Conservation (phyloP, 495 filamentous ascomycete genomes). For the Talaromyces adpressus region DNA sequence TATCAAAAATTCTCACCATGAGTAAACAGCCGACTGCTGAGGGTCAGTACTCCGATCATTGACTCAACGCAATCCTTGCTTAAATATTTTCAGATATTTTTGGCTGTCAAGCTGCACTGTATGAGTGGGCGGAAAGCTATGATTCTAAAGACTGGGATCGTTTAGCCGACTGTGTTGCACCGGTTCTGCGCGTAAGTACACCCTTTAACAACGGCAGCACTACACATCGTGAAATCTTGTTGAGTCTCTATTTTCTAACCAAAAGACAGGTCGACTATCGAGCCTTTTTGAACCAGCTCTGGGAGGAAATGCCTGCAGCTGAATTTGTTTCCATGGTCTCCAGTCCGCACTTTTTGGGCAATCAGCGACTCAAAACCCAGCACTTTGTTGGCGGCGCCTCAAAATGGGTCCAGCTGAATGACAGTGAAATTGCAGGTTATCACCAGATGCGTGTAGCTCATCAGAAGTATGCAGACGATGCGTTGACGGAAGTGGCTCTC, state of each 20-base stretch:
- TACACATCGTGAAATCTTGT: background rate
- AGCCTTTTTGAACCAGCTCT: background rate
- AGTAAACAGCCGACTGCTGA: too few relatives aligned
- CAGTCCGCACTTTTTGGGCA: slow-evolving; percentile 6
- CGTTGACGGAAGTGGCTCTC: slow-evolving; percentile 9
- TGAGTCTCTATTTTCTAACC: too few relatives aligned
- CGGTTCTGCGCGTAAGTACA: background rate
- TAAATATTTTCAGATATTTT: too few relatives aligned
- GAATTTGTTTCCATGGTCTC: background rate
- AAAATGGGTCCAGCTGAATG: slow-evolving; percentile 8
- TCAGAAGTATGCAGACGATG: slow-evolving; percentile 9
- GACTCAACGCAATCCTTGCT: too few relatives aligned
- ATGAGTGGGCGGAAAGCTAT: background rate
- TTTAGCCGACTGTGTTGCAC: background rate
- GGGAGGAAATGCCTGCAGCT: background rate
- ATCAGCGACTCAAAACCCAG: slow-evolving; percentile 10
- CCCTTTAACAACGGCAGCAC: background rate
- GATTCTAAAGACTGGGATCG: background rate
- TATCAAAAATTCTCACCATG: too few relatives aligned
- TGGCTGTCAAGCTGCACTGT: slow-evolving; percentile 14
- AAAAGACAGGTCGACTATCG: background rate
- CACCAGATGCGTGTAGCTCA: slow-evolving; percentile 15
- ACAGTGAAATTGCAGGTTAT: slow-evolving; percentile 9
- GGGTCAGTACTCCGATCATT: too few relatives aligned
- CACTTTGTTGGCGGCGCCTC: slow-evolving; percentile 11